phyloP scores from a whole-genome alignment of 371 early-diverging fungal species.

The Batkoa obscura region DNA sequence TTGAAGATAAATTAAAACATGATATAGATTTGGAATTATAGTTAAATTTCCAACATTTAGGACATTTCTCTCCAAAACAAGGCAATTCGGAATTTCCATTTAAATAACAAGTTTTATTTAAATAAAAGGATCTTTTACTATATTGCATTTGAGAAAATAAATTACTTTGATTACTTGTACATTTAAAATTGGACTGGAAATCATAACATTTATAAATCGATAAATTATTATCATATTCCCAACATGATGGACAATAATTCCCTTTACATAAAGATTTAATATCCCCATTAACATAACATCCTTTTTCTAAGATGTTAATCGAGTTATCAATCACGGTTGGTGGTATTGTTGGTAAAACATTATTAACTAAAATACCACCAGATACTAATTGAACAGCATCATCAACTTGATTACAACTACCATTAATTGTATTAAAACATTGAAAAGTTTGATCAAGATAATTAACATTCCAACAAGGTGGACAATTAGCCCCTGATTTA shows the following conservation, averaged over 20 bases:
- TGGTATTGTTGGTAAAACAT: not conserved
- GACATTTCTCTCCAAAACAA: not conserved
- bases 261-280: not conserved
- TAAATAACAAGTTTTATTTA: not conserved
- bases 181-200: not conserved
- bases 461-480: not conserved
- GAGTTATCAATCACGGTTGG: not conserved
- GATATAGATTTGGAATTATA: not conserved
- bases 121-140: not conserved
- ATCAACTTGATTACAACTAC: not conserved
- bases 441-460: not conserved
- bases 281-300: not conserved
- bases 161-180: not conserved
- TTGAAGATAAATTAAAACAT: not conserved
- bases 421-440: not conserved
- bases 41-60: not conserved
- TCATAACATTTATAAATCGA: not conserved
- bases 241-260: not conserved
- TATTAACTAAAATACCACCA: not conserved
- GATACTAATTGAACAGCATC: not conserved
- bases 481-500: not conserved
- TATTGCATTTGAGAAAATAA: not conserved
- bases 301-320: not conserved
- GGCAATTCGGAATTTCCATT: not conserved
- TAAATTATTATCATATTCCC: not conserved